These are phyloP conservation scores for Magnusiomyces sp. DNA, from an alignment of 1,139 yeast genomes.

Conservation along the genomic window DNA sequence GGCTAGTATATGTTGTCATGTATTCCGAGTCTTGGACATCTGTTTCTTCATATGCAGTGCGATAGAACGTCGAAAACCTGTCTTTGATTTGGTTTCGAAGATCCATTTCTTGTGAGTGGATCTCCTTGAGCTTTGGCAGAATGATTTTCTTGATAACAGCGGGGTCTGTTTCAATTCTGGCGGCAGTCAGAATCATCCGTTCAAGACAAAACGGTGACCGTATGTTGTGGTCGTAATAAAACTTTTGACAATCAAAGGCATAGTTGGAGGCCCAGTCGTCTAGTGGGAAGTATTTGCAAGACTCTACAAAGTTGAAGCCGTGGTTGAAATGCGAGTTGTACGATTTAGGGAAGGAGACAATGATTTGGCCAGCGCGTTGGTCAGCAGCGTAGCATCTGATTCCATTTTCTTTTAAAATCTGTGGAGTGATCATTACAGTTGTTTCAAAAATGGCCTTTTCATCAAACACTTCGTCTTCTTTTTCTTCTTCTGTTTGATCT, in stretches of 20 bases:
- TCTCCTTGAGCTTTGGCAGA: background rate
- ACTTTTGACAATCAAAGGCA: slow-evolving; percentile 25
- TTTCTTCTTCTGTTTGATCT: too few species aligned
- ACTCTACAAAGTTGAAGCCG: slow-evolving; percentile 72
- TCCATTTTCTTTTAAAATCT: slow-evolving; percentile 41
- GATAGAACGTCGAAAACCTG: background rate
- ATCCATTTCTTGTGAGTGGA: background rate
- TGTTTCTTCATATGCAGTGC: background rate
- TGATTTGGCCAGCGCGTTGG: slow-evolving; percentile 72
- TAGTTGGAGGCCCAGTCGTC: slow-evolving; percentile 47
- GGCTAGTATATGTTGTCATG: slow-evolving; percentile 6
- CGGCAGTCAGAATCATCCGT: slow-evolving; percentile 21
- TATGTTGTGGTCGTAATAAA: slow-evolving; percentile 23
- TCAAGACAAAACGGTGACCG: slow-evolving; percentile 33
- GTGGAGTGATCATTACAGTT: slow-evolving; percentile 65
- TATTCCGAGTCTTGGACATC: slow-evolving; percentile 2
- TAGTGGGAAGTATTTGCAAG: slow-evolving; percentile 68
- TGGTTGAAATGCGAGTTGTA: slow-evolving; percentile 75
- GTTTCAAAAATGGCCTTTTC: slow-evolving; percentile 68
- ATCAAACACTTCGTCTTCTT: too few species aligned
- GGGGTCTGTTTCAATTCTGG: background rate
- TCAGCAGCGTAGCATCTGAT: slow-evolving; percentile 59
- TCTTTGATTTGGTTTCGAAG: background rate
- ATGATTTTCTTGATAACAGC: too few species aligned
- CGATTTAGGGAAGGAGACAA: slow-evolving; percentile 71